These are phyloP conservation scores for Panicum miliaceum DNA, from an alignment of 176 grass and related monocot genomes.

Conservation along the genomic window DNA sequence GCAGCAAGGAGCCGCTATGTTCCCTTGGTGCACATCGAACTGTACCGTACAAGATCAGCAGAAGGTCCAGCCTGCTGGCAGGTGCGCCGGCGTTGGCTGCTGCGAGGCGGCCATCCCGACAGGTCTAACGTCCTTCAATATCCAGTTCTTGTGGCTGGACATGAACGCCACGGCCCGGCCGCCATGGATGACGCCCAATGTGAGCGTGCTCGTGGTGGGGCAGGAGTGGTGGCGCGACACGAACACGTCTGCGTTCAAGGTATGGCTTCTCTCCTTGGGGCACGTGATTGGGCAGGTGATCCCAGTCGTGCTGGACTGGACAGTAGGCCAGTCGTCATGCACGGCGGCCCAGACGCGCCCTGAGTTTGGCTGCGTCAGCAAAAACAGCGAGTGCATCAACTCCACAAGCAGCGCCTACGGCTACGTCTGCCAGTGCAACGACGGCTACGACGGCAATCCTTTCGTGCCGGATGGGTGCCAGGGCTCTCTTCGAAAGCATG, in stretches of 20 bases:
- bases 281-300: neutral
- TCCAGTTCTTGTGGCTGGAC: neutral
- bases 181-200: neutral
- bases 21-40: neutral
- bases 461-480: constrained; percentile 44
- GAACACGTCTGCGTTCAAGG: neutral
- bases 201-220: constrained; percentile 18
- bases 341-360: neutral
- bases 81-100: neutral
- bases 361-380: constrained; percentile 43
- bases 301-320: constrained; percentile 27
- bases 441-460: constrained; percentile 59
- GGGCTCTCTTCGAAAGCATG: neutral
- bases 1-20: neutral
- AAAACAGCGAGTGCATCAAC: constrained; percentile 38
- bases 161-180: neutral
- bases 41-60: neutral
- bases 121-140: neutral
- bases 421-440: constrained; percentile 57
- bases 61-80: neutral
- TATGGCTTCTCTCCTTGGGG: neutral
- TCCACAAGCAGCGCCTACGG: constrained; percentile 28
- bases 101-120: constrained; percentile 1
- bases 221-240: constrained; percentile 30
- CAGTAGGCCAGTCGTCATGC: constrained; percentile 21